phyloP scores from a whole-genome alignment of 345 rosid species.

The Euphorbia lathyris region DNA sequence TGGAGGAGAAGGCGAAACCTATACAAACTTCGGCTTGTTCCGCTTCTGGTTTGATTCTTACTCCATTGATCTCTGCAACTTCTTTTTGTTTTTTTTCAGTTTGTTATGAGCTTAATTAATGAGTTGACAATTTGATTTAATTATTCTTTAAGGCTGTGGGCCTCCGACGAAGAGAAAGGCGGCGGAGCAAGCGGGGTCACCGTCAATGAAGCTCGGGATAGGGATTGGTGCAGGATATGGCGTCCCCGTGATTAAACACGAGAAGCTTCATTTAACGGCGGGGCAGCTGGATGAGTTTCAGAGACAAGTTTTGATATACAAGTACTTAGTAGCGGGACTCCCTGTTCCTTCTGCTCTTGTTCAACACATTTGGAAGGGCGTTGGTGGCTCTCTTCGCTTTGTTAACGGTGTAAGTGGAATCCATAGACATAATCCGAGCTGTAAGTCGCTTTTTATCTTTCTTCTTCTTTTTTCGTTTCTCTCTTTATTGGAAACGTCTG shows the following conservation, averaged over 20 bases:
- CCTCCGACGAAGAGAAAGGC: slow-evolving; percentile 9
- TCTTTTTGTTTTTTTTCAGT: neutral
- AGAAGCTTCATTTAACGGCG: slow-evolving; percentile 31
- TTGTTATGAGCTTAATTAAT: neutral
- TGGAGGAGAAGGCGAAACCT: slow-evolving; percentile 19
- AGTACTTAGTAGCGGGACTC: slow-evolving; percentile 45
- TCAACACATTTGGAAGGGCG: slow-evolving; percentile 41
- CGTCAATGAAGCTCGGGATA: slow-evolving; percentile 26
- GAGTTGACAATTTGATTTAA: neutral
- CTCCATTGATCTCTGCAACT: neutral
- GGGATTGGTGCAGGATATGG: slow-evolving; percentile 21
- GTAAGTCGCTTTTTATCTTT: slow-evolving; percentile 12
- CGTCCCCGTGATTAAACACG: slow-evolving; percentile 5
- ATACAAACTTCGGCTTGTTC: neutral
- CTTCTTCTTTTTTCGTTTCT: neutral
- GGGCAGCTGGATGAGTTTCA: slow-evolving; percentile 53
- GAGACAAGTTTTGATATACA: slow-evolving; percentile 43
- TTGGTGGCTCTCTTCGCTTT: slow-evolving; percentile 28
- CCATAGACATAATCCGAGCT: slow-evolving; percentile 22
- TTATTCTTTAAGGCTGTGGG: slow-evolving; percentile 8
- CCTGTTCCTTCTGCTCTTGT: slow-evolving; percentile 50
- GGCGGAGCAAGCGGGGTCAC: slow-evolving; percentile 10
- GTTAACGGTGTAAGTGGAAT: slow-evolving; percentile 7
- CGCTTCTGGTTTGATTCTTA: slow-evolving; percentile 8
- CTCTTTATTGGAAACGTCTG: neutral